Evolutionary conservation across 108 stramenopile species (phyloP).

Genomic region (Nannochloropsis salina): DNA sequence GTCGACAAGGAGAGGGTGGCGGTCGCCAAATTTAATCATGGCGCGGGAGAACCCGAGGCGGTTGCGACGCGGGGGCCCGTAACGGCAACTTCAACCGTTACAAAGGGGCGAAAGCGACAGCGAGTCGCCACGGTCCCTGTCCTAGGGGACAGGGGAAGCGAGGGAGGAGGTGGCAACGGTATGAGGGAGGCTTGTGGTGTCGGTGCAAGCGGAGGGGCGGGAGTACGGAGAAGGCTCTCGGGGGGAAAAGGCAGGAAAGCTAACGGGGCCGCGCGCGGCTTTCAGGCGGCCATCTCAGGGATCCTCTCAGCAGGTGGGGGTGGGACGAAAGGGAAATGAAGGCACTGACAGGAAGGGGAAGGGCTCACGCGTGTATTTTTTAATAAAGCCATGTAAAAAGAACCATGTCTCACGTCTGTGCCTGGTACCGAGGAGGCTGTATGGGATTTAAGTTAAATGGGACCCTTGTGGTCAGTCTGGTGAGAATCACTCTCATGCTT

Average conservation of each 20-base stretch:
- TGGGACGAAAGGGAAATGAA: not conserved
- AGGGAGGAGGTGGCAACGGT: not conserved
- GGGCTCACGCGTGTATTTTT: not conserved
- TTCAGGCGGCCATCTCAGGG: not conserved
- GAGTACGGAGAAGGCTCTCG: not conserved
- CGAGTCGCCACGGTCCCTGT: not conserved
- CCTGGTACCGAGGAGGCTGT: not conserved
- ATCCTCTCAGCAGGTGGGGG: not conserved
- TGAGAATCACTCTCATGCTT: too few species aligned
- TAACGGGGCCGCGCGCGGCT: not conserved
- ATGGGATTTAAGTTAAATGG: not conserved
- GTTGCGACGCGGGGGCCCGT: too few species aligned
- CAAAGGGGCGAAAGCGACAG: not conserved
- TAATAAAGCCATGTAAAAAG: not conserved
- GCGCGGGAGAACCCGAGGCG: too few species aligned
- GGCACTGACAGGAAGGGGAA: not conserved
- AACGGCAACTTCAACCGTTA: not conserved
- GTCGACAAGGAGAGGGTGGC: too few species aligned
- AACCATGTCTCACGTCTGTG: not conserved
- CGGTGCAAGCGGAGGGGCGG: not conserved
- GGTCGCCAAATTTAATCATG: too few species aligned
- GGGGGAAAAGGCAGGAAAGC: too few species aligned
- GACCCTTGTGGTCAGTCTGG: conserved; percentile 19
- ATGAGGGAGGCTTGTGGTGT: too few species aligned
- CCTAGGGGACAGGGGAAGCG: not conserved